These are phyloP conservation scores for Mycena polygramma DNA, from an alignment of 768 basidiomycete species.

Conservation along the genomic window DNA sequence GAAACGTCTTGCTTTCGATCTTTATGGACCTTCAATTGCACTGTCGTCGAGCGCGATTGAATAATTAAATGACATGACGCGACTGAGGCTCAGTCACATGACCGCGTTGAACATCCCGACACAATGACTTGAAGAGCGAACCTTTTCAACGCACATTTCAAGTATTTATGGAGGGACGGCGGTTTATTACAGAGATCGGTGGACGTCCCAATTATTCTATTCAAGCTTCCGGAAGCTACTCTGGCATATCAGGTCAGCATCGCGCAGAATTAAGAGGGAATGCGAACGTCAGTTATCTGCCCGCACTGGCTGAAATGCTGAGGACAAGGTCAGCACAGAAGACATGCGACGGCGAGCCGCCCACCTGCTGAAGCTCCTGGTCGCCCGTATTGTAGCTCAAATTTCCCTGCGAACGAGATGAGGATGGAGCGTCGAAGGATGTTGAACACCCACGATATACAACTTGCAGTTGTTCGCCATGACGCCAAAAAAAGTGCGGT, in stretches of 20 bases:
- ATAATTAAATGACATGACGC: conserved; percentile 7
- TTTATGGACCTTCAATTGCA: conserved; percentile 12
- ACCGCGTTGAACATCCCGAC: conserved; percentile 6
- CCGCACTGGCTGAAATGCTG: conserved; percentile 89
- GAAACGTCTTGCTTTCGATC: neutral
- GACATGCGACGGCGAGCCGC: conserved; percentile 36
- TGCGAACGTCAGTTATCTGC: conserved; percentile 90
- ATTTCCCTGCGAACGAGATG: conserved; percentile 69
- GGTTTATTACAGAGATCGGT: no score
- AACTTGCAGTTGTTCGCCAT: conserved; percentile 31
- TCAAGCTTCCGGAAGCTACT: no score
- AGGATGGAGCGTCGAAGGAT: neutral
- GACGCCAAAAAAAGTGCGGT: neutral
- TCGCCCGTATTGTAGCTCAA: conserved; percentile 95
- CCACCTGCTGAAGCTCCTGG: conserved; percentile 82
- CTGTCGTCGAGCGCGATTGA: no score
- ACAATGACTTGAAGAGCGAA: no score
- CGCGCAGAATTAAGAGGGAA: conserved; percentile 37
- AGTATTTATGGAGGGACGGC: no score
- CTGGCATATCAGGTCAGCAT: no score
- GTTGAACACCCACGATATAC: neutral
- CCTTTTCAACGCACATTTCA: neutral
- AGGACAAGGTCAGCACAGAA: conserved; percentile 37
- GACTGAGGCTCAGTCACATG: conserved; percentile 21
- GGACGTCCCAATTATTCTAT: no score